Evolutionary conservation across 768 basidiomycete species (phyloP).

Genomic region (Trametes meyenii): DNA sequence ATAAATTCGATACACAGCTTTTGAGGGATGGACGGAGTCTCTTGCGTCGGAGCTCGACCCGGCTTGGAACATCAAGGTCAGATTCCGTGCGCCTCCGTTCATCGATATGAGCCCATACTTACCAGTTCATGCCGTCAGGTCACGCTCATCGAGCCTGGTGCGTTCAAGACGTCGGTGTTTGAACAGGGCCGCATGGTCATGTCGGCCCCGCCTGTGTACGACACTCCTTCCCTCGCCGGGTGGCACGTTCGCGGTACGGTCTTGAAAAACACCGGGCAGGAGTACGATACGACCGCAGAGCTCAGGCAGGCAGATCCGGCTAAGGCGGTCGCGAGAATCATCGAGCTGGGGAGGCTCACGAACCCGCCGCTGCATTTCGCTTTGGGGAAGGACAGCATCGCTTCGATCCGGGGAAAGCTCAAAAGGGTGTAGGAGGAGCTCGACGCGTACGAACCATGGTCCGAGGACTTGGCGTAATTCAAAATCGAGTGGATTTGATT

Average conservation of each 20-base stretch:
- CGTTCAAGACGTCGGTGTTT: slow-evolving; percentile 20
- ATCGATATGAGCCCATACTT: not conserved
- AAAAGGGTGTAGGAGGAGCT: slow-evolving; percentile 9
- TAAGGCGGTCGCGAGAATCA: slow-evolving; percentile 27
- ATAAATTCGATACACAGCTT: not conserved
- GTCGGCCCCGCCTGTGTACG: slow-evolving; percentile 23
- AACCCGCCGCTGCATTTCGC: slow-evolving; percentile 27
- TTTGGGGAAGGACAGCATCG: slow-evolving; percentile 24
- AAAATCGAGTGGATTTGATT: not conserved
- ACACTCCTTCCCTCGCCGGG: slow-evolving; percentile 4
- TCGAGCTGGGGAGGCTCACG: slow-evolving; percentile 20
- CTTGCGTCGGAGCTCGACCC: slow-evolving; percentile 46
- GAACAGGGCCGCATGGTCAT: not conserved
- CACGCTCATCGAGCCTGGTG: slow-evolving; percentile 26
- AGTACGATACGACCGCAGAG: not conserved
- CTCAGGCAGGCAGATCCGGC: slow-evolving; percentile 15
- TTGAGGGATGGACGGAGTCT: slow-evolving; percentile 43
- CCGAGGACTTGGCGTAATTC: not conserved
- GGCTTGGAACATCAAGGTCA: slow-evolving; percentile 48
- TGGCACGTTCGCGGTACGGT: not conserved
- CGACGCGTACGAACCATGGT: slow-evolving; percentile 25
- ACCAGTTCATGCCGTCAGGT: slow-evolving; percentile 13
- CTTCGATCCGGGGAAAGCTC: not conserved
- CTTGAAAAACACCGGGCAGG: not conserved
- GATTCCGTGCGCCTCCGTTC: not conserved